Conservation (phyloP, 805 yeast genomes). For the Phaffomyces antillensis region DNA sequence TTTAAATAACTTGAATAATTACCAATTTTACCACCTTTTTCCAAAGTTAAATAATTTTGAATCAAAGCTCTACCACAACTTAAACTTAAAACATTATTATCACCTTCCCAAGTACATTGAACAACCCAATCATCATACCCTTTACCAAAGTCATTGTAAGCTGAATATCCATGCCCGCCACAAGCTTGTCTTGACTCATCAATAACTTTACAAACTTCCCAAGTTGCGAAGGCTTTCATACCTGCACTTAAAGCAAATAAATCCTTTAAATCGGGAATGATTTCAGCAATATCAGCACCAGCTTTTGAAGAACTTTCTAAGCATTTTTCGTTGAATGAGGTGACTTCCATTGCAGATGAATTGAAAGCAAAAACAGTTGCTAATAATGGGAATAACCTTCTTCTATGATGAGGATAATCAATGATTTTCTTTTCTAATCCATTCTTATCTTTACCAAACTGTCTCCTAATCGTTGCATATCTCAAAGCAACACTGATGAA, state of each 20-base stretch:
- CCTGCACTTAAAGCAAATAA: constrained; percentile 84
- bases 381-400: constrained; percentile 72
- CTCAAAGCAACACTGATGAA: constrained; percentile 78
- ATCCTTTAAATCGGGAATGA: constrained; percentile 61
- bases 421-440: constrained; percentile 33
- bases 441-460: constrained; percentile 44
- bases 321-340: constrained; percentile 41
- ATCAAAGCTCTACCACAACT: constrained; percentile 69
- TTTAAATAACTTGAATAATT: constrained; percentile 26
- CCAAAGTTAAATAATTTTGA: constrained; percentile 30
- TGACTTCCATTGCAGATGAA: constrained; percentile 46
- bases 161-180: constrained; percentile 94
- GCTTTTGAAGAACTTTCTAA: constrained; percentile 23
- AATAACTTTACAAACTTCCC: constrained; percentile 73
- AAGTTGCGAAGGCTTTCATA: constrained; percentile 81
- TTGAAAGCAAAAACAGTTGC: constrained; percentile 71
- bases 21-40: constrained; percentile 24
- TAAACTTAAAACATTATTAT: constrained; percentile 76
- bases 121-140: constrained; percentile 89
- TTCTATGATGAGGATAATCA: constrained; percentile 62
- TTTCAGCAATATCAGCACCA: constrained; percentile 36
- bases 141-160: constrained; percentile 82
- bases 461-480: constrained; percentile 85
- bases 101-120: constrained; percentile 98
- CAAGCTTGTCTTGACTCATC: constrained; percentile 89